Conservation (phyloP, 345 rosid species). For the Moringa oleifera region DNA sequence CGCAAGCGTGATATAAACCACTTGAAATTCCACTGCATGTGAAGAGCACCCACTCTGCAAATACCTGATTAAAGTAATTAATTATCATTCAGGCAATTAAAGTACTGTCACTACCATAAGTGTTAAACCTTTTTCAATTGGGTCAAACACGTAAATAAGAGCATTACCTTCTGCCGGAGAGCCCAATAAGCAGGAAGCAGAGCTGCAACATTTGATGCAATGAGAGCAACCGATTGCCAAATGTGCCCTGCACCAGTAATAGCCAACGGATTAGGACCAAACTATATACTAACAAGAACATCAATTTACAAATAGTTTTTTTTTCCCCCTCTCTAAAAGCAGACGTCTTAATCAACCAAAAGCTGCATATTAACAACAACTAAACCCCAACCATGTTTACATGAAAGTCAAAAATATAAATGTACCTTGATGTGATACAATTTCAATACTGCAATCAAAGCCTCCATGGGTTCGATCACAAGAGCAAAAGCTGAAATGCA, state of each 20-base stretch:
- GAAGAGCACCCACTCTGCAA: slow-evolving; percentile 92
- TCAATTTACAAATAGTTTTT: too few relatives aligned
- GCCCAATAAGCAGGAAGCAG: slow-evolving; percentile 87
- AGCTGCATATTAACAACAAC: too few relatives aligned
- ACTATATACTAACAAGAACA: too few relatives aligned
- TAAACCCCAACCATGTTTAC: too few relatives aligned
- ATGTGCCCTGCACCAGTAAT: slow-evolving; percentile 56
- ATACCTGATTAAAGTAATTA: slow-evolving; percentile 51
- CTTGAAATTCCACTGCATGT: slow-evolving; percentile 90
- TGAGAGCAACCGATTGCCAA: slow-evolving; percentile 74
- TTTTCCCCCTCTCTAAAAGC: too few relatives aligned
- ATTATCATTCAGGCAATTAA: slow-evolving; percentile 1
- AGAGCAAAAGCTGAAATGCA: slow-evolving; percentile 69
- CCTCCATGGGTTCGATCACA: slow-evolving; percentile 95
- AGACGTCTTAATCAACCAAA: too few relatives aligned
- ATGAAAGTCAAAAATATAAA: neutral
- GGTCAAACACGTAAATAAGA: neutral
- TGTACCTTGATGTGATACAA: slow-evolving; percentile 73
- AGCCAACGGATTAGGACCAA: slow-evolving; percentile 16
- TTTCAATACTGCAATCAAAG: slow-evolving; percentile 80
- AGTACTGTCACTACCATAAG: neutral
- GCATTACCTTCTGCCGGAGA: slow-evolving; percentile 70
- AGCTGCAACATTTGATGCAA: slow-evolving; percentile 86
- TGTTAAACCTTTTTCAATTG: neutral
- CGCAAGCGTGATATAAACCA: slow-evolving; percentile 96